phyloP scores from a whole-genome alignment of 2,329 filamentous ascomycete genomes.

The Penicillium olsonii region DNA sequence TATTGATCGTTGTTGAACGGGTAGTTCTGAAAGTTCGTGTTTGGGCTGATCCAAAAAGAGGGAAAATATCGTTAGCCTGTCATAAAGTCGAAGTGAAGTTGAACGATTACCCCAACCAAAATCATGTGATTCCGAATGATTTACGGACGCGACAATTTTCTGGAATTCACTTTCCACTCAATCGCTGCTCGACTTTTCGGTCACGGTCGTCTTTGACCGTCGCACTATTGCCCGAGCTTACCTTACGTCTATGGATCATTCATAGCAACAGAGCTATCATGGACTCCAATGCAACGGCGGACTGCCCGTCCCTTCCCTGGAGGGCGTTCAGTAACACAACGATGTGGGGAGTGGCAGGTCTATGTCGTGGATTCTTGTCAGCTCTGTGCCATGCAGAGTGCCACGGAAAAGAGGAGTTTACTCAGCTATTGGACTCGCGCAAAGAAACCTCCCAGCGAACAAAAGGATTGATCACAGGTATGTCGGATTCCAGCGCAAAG shows the following conservation, averaged over 20 bases:
- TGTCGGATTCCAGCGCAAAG: neutral
- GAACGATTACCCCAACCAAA: constrained; percentile 18
- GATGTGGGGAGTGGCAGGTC: constrained; percentile 70
- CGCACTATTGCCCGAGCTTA: constrained; percentile 5
- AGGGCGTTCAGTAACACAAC: constrained; percentile 71
- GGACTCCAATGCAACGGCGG: constrained; percentile 45
- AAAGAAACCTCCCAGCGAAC: constrained; percentile 65
- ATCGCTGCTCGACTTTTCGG: constrained; percentile 7
- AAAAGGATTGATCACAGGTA: constrained; percentile 81
- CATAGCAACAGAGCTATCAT: constrained; percentile 32
- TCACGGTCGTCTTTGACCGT: constrained; percentile 10
- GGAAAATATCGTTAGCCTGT: neutral
- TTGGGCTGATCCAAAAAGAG: neutral
- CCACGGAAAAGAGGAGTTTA: constrained; percentile 72
- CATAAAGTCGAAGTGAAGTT: neutral
- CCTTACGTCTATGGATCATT: constrained; percentile 25
- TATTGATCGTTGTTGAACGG: neutral
- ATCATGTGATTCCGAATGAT: constrained; percentile 26
- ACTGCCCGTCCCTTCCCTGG: constrained; percentile 56
- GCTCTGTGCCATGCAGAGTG: constrained; percentile 74
- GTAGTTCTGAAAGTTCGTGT: too few relatives aligned
- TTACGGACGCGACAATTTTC: constrained; percentile 14
- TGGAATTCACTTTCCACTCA: constrained; percentile 4
- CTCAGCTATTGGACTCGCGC: constrained; percentile 73
- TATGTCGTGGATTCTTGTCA: constrained; percentile 75